Base-by-base conservation (phyloP, 768 basidiomycete genomes). In the Suillus luteus region DNA sequence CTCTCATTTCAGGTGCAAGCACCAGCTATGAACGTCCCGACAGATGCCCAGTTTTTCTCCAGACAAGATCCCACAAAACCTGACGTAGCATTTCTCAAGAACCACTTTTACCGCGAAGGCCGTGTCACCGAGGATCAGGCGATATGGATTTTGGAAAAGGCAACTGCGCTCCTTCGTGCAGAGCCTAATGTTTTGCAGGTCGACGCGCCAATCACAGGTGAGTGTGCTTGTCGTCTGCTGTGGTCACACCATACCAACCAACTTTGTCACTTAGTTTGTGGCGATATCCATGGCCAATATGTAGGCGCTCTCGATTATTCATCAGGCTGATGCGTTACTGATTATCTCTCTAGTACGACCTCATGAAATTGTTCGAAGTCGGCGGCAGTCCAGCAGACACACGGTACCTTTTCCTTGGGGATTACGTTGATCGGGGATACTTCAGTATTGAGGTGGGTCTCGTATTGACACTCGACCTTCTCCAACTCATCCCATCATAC, bases 221-320 rank as follows among this genome's bases (percentile, higher is more conserved):
- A 2, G 72, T 66, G 55, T 51, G 49, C 24, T 33, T 33, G 9
- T 17, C 27, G 43, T 17, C 14, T 44, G 12, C 37, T 1, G 37
- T 44, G 22, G n/a, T 43, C 22, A 40, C 60, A 19, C 7, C 41
- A 27, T 52, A 33, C 63, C 68, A 35, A 70, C 35, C 17, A 1
- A 41, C 40, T 4, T 38, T 57, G 31, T 64, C 17, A 52, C 24
- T 41, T 46, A 95, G 94, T 95, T 43, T 99, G 96, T 76, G 97
- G 96, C 55, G 96, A 99, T 79, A 97, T 99, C 54, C 96, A 99
- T 71, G 96, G 96, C 1, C 96, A 99, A 93, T 99, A 99, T 80
- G 96, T 97, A 70, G 75, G 92, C 69, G 62, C 41, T 60, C 63
- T 43, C 51, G 60, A 62, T 55, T 43, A 62, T 63, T 60, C 60